These are phyloP conservation scores for Zoysia pacifica DNA, from an alignment of 176 grass and related monocot genomes.

Conservation along the genomic window DNA sequence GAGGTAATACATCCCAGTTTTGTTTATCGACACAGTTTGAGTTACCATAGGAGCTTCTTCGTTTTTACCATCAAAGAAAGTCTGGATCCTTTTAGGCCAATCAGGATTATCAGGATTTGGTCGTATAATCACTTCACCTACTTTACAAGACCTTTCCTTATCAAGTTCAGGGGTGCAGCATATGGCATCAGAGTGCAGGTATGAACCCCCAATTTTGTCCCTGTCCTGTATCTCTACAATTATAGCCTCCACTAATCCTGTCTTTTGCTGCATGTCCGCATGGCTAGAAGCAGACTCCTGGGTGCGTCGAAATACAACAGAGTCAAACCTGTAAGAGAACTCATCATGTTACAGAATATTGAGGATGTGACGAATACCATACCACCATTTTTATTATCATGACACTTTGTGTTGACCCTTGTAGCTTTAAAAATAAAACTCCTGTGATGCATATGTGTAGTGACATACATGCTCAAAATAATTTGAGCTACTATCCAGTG, in stretches of 20 bases:
- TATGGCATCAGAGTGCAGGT: conserved; percentile 86
- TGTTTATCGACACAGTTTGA: conserved; percentile 65
- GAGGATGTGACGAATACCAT: background rate
- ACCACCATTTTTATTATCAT: too few species aligned
- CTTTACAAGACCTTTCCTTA: conserved; percentile 64
- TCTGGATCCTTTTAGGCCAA: conserved; percentile 90
- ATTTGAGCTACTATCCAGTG: background rate
- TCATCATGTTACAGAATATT: conserved; percentile 27
- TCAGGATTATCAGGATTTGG: conserved; percentile 78
- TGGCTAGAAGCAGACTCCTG: conserved; percentile 63
- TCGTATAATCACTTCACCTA: conserved; percentile 94
- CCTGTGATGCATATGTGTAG: conserved; percentile 20
- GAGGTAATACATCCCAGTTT: conserved; percentile 98
- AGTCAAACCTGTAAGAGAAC: conserved; percentile 78
- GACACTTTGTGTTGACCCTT: background rate
- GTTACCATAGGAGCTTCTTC: conserved; percentile 73
- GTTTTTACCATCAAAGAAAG: conserved; percentile 76
- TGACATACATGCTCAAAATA: conserved; percentile 25
- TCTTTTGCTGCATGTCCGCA: conserved; percentile 91
- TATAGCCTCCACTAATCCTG: conserved; percentile 93
- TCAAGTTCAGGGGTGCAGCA: conserved; percentile 84
- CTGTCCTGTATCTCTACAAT: conserved; percentile 94
- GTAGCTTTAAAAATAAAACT: conserved; percentile 8
- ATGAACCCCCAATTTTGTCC: conserved; percentile 90
- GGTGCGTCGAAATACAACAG: conserved; percentile 70